Conservation (phyloP, 352 stramenopile genomes). For the Pythium insidiosum region DNA sequence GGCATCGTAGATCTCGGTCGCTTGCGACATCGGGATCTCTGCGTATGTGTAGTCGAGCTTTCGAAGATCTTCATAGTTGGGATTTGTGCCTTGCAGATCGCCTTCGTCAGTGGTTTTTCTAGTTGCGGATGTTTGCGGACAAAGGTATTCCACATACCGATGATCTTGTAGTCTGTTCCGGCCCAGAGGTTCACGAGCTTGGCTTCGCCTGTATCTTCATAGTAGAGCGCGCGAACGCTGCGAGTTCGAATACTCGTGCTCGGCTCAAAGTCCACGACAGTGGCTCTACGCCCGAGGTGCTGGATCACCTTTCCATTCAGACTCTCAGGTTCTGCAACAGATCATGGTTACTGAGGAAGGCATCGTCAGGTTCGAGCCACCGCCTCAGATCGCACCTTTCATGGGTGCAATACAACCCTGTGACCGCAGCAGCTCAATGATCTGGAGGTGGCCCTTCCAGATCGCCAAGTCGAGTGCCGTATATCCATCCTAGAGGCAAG, state of each 20-base stretch:
- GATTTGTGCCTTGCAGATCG: too few relatives aligned
- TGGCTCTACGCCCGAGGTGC: conserved; percentile 59
- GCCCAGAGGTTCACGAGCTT: conserved; percentile 80
- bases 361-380: neutral
- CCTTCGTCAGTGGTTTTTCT: neutral
- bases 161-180: conserved; percentile 77
- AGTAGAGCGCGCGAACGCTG: conserved; percentile 70
- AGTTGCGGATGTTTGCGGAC: too few relatives aligned
- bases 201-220: conserved; percentile 64
- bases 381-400: conserved; percentile 34
- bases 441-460: conserved; percentile 75
- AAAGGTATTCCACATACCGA: conserved; percentile 27
- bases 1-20: conserved; percentile 34
- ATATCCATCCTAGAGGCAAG: conserved; percentile 67
- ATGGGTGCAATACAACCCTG: conserved; percentile 76
- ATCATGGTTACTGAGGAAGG: neutral
- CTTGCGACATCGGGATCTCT: conserved; percentile 37
- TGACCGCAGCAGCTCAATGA: conserved; percentile 74
- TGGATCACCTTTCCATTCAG: conserved; percentile 70
- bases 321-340: conserved; percentile 50
- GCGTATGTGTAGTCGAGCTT: conserved; percentile 67
- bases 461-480: conserved; percentile 73
- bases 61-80: conserved; percentile 63
- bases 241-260: conserved; percentile 68
- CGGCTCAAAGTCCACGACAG: conserved; percentile 76